Conservation (phyloP, 768 basidiomycete genomes). For the Hemileccinum rubropunctum region DNA sequence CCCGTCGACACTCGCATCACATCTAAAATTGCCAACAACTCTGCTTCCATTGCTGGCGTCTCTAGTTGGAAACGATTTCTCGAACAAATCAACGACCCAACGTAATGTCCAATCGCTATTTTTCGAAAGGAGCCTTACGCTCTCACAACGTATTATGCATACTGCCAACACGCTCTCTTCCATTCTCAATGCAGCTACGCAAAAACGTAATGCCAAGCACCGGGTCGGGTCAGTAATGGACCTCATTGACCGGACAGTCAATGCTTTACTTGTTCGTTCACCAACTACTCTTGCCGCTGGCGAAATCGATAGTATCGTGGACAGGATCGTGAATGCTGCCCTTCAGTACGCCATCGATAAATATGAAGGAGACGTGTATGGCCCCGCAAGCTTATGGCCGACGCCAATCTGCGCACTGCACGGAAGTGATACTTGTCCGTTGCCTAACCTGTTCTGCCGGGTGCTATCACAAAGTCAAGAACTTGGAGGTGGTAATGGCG, state of each 20-base stretch:
- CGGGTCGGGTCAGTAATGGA: constrained; percentile 71
- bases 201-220: constrained; percentile 49
- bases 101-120: constrained; percentile 59
- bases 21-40: constrained; percentile 64
- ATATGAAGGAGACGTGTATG: constrained; percentile 41
- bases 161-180: constrained; percentile 56
- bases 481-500: constrained; percentile 20
- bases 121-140: constrained; percentile 58
- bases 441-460: constrained; percentile 52
- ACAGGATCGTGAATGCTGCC: constrained; percentile 69
- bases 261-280: constrained; percentile 51
- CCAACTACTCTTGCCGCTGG: constrained; percentile 48
- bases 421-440: constrained; percentile 50
- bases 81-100: constrained; percentile 47
- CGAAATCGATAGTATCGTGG: constrained; percentile 64
- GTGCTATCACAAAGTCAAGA: constrained; percentile 18
- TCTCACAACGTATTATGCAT: constrained; percentile 63
- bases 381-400: constrained; percentile 46
- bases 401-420: constrained; percentile 64
- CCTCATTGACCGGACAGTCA: constrained; percentile 68
- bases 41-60: constrained; percentile 78
- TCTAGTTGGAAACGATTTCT: constrained; percentile 79
- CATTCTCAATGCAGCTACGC: constrained; percentile 49
- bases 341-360: constrained; percentile 76
- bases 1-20: constrained; percentile 58